Percentiles rank a stretch among this genome's conserved stretches.
Conservation (phyloP, 2,329 filamentous ascomycete species). For the Zalaria obscura region DNA sequence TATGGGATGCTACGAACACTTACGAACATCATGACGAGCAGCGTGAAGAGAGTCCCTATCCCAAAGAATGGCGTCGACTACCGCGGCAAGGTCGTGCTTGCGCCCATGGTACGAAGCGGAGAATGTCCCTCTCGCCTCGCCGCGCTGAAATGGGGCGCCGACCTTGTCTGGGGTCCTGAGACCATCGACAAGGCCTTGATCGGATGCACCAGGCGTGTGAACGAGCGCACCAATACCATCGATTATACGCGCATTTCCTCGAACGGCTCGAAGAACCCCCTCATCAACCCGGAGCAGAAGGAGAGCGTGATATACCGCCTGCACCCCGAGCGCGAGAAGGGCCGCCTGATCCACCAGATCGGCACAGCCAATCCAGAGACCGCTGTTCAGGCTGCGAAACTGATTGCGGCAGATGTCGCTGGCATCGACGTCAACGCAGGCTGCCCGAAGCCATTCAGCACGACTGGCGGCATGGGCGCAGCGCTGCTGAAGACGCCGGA, state of each 20-base stretch:
- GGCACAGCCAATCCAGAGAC: conserved; percentile 72
- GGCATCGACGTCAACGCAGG: conserved; percentile 96
- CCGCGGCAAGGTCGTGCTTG: conserved; percentile 82
- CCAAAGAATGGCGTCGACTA: conserved; percentile 85
- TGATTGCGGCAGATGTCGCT: conserved; percentile 76
- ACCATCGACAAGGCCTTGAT: conserved; percentile 88
- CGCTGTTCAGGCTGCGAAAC: conserved; percentile 69
- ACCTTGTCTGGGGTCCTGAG: conserved; percentile 94
- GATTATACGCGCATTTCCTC: conserved; percentile 72
- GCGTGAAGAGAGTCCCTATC: conserved; percentile 56
- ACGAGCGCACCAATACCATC: conserved; percentile 62
- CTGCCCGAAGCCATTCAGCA: conserved; percentile 96
- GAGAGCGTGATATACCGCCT: conserved; percentile 70
- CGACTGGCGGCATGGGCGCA: conserved; percentile 86
- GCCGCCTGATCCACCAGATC: conserved; percentile 76
- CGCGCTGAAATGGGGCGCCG: conserved; percentile 86
- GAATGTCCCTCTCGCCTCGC: conserved; percentile 82
- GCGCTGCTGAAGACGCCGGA: conserved; percentile 79
- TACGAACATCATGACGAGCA: conserved; percentile 16
- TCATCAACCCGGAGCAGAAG: conserved; percentile 33
- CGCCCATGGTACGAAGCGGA: conserved; percentile 96
- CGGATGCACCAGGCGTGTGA: conserved; percentile 65
- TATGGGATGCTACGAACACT: conserved; percentile 26
- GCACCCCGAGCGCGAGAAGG: conserved; percentile 61
- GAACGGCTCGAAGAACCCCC: conserved; percentile 49